Conservation (phyloP, 495 filamentous ascomycete genomes). For the Trichoderma virens region DNA sequence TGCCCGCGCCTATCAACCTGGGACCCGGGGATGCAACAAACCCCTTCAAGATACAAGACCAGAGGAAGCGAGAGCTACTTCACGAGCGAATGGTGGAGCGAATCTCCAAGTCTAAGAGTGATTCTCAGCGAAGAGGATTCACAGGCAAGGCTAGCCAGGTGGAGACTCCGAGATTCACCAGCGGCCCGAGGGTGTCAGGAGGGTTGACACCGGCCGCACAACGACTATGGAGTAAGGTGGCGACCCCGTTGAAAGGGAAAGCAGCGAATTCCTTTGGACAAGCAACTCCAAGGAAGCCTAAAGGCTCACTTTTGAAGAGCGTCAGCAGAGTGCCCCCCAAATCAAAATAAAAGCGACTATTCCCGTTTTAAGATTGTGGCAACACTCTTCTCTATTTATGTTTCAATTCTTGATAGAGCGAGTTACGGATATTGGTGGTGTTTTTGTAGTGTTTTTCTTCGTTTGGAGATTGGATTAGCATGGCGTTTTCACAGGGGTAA, state of each 20-base stretch:
- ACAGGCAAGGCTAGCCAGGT: constrained; percentile 51
- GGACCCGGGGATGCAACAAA: constrained; percentile 58
- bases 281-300: constrained; percentile 9
- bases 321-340: background rate
- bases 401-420: no score
- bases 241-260: constrained; percentile 40
- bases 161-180: constrained; percentile 65
- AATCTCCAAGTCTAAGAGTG: constrained; percentile 63
- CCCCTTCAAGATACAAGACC: constrained; percentile 74
- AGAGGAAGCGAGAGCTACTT: constrained; percentile 70
- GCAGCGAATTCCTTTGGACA: constrained; percentile 16
- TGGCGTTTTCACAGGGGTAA: background rate
- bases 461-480: background rate
- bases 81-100: constrained; percentile 89
- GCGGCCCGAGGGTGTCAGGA: constrained; percentile 58
- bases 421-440: no score
- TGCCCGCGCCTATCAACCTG: constrained; percentile 32
- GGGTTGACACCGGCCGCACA: constrained; percentile 73
- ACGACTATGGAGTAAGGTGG: constrained; percentile 63
- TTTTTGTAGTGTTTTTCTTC: background rate
- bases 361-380: no score
- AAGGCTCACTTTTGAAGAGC: constrained; percentile 11
- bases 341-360: background rate
- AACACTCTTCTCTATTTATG: no score
- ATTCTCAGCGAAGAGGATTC: constrained; percentile 36